These are phyloP conservation scores for Cutaneotrichosporon sp. DNA, from an alignment of 1,284 basidiomycete genomes.

Conservation along the genomic window DNA sequence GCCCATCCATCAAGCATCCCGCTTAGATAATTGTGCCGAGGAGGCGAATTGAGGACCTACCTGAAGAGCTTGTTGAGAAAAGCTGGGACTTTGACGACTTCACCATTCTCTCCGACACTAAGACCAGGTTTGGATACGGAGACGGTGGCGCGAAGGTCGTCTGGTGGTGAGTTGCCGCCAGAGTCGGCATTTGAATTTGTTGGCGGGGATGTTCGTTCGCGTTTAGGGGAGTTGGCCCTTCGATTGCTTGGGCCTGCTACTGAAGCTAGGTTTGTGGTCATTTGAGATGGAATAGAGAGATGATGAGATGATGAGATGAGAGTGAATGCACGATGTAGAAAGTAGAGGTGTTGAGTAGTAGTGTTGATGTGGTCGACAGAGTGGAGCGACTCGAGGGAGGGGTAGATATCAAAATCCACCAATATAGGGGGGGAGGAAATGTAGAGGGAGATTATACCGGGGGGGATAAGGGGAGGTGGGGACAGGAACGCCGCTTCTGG, in stretches of 20 bases:
- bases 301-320: not conserved
- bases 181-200: no score
- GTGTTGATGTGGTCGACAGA: no score
- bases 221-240: conserved; percentile 7
- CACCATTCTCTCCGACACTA: conserved; percentile 44
- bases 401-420: no score
- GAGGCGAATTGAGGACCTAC: no score
- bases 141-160: conserved; percentile 1
- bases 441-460: no score
- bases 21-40: no score
- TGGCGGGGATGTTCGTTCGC: conserved; percentile 15
- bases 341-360: no score
- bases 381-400: no score
- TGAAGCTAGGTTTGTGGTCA: conserved; percentile 41
- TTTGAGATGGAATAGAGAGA: conserved; percentile 7
- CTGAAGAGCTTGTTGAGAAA: conserved; percentile 91
- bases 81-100: conserved; percentile 58
- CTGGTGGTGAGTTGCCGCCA: conserved; percentile 3
- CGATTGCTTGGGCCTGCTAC: conserved; percentile 35
- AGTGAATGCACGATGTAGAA: not conserved
- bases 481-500: no score
- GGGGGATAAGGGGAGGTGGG: no score
- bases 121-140: conserved; percentile 36
- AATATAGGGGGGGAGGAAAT: no score
- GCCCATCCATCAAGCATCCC: not conserved